Evolutionary conservation across 2,329 filamentous ascomycete genomes (phyloP).

Genomic region (Aspergillus terreus): DNA sequence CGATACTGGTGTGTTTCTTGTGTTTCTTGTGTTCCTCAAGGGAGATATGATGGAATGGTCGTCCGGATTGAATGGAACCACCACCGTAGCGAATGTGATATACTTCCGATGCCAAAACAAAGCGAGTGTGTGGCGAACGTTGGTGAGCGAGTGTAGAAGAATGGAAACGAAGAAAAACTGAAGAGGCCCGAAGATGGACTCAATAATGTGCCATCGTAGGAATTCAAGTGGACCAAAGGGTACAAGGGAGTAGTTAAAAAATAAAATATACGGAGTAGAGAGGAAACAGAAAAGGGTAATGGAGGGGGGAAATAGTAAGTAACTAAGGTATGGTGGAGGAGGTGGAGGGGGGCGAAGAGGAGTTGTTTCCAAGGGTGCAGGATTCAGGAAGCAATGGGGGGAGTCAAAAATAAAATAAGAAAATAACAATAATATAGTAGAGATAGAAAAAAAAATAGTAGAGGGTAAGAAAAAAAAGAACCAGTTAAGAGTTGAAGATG

Average conservation of each 20-base stretch:
- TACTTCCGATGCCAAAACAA: constrained; percentile 30
- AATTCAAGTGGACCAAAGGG: constrained; percentile 13
- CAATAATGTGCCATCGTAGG: constrained; percentile 30
- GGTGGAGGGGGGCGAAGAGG: constrained; percentile 24
- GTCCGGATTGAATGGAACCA: constrained; percentile 14
- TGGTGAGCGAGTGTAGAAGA: constrained; percentile 30
- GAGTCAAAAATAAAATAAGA: constrained; percentile 10
- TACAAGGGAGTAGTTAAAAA: constrained; percentile 9
- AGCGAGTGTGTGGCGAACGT: constrained; percentile 38
- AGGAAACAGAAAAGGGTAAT: constrained; percentile 13
- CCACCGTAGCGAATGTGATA: constrained; percentile 39
- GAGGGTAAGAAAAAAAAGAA: constrained; percentile 11
- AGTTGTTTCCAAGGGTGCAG: constrained; percentile 3
- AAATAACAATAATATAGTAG: neutral
- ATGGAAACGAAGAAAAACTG: constrained; percentile 13
- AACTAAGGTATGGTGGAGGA: constrained; percentile 13
- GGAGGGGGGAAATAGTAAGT: constrained; percentile 14
- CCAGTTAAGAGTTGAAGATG: constrained; percentile 11
- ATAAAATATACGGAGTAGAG: no score
- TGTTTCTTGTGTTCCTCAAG: no score
- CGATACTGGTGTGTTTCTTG: no score
- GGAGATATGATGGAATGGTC: constrained; percentile 3
- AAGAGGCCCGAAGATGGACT: constrained; percentile 16
- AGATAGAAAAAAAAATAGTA: neutral
- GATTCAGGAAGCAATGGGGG: constrained; percentile 8